A percentile compares a stretch with the other conserved stretches of the same genome.
These are phyloP conservation scores for Kwoniella europaea DNA, from an alignment of 768 basidiomycete genomes.

Conservation along the genomic window DNA sequence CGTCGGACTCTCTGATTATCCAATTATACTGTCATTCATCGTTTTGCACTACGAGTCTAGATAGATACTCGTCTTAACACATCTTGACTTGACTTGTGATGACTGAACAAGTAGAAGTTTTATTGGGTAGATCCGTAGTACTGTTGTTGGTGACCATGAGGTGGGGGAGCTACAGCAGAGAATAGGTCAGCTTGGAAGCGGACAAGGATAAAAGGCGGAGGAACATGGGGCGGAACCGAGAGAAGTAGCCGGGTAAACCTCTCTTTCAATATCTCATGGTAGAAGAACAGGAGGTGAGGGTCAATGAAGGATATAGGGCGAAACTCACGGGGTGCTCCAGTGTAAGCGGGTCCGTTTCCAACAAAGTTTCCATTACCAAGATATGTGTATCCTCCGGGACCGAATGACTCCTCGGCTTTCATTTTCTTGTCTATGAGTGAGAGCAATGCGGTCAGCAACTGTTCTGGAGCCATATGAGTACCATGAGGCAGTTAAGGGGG, in stretches of 20 bases:
- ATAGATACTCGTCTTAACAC: too few relatives aligned
- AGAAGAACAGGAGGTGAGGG: too few relatives aligned
- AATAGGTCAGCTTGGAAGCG: not conserved
- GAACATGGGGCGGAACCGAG: not conserved
- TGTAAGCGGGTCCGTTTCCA: slow-evolving; percentile 21
- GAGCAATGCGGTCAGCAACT: not conserved
- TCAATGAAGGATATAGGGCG: too few relatives aligned
- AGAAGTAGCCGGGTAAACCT: not conserved
- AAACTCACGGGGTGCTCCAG: slow-evolving; percentile 16
- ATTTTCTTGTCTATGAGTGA: slow-evolving; percentile 45
- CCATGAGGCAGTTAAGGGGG: too few relatives aligned
- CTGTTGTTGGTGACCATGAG: slow-evolving; percentile 25
- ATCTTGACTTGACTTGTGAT: too few relatives aligned
- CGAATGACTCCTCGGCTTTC: slow-evolving; percentile 53
- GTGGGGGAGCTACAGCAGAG: not conserved
- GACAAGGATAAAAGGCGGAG: not conserved
- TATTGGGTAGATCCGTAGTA: slow-evolving; percentile 40
- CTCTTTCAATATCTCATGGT: too few relatives aligned
- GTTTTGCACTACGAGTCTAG: too few relatives aligned
- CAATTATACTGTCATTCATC: too few relatives aligned
- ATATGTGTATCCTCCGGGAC: slow-evolving; percentile 45
- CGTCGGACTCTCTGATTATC: too few relatives aligned
- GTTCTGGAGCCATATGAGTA: too few relatives aligned
- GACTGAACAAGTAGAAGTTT: not conserved
- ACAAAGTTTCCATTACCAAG: slow-evolving; percentile 54